Base-by-base conservation (phyloP, 257 asterid genomes). In the Nicotiana obtusifolia region DNA sequence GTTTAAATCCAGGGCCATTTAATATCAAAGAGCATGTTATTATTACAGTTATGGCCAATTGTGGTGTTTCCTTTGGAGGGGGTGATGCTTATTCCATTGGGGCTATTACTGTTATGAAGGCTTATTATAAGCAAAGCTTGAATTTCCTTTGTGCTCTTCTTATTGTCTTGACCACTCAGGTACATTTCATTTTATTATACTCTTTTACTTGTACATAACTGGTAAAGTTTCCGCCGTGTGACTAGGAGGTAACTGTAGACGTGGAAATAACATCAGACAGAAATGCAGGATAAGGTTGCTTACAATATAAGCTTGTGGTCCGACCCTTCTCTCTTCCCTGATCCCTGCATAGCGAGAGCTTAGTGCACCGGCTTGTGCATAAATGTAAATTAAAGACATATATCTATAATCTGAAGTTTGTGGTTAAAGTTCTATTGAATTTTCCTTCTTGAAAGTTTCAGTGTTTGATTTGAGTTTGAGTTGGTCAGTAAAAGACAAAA, bases 41-140 rank as follows among this genome's bases (percentile, higher is more conserved):
- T 49, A 91, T 94, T 13, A 96, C 99, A 0, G 97, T 96, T 30
- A 96, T 96, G 93, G 99, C 99, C 2, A 96, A 94, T 60, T 96
- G 99, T 54, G 99, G 99, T 5, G 99, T 96, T n/a, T 94, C 99
- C 2, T 30, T 87, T 31, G 99, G 99, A 6, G 99, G 99, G 1
- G 99, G 99, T 4, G 99, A 96, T 83, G 99, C 98, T 49, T 96
- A 96, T 88, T 92, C 98, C 24, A 96, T 96, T 66, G 99, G 99
- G 2, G 99, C 99, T n/a, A 90, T 96, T 80, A 94, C 99, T 59
- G 97, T 96, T 14, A 96, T 96, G 99, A 96, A 91, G 81, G 97
- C 97, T 69, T 96, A 93, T 78, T 96, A 96, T 83, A 96, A 91
- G 82, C 99, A 94, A 89, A 91, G 87, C 60, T 31, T 96, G 78